Percentiles rank a stretch among this genome's conserved stretches.
Evolutionary conservation across 2,329 filamentous ascomycete species (phyloP).

Genomic region (Ambrosiella beaveri): DNA sequence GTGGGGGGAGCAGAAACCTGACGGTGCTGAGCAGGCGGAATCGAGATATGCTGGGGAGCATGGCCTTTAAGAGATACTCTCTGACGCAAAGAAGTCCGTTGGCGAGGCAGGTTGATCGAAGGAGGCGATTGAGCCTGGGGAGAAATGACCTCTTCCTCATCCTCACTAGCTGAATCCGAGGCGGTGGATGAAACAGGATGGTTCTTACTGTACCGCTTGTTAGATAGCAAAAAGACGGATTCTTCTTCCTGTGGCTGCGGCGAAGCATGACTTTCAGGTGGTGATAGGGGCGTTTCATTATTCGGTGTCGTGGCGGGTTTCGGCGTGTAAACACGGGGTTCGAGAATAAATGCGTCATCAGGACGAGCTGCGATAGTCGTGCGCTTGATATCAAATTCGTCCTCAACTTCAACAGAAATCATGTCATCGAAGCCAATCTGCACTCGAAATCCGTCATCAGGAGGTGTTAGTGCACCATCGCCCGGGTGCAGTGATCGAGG

Average conservation of each 20-base stretch:
- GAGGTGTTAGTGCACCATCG: conserved; percentile 10
- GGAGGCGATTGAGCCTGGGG: conserved; percentile 1
- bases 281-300: conserved; percentile 26
- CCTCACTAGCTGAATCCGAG: neutral
- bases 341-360: conserved; percentile 28
- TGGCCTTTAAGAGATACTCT: conserved; percentile 36
- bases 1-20: conserved; percentile 20
- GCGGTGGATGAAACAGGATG: conserved; percentile 8
- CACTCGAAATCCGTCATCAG: conserved; percentile 2
- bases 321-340: conserved; percentile 41
- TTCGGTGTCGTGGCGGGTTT: conserved; percentile 25
- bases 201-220: conserved; percentile 14
- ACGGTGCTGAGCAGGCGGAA: conserved; percentile 25
- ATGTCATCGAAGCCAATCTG: conserved; percentile 9
- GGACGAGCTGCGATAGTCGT: neutral
- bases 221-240: conserved; percentile 7
- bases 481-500: conserved; percentile 3
- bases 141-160: neutral
- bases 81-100: conserved; percentile 32
- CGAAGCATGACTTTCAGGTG: conserved; percentile 25
- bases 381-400: neutral
- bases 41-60: conserved; percentile 35
- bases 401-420: neutral
- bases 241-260: conserved; percentile 5
- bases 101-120: conserved; percentile 17